Conservation (phyloP, 352 stramenopile species). For the Pythium dissotocum region DNA sequence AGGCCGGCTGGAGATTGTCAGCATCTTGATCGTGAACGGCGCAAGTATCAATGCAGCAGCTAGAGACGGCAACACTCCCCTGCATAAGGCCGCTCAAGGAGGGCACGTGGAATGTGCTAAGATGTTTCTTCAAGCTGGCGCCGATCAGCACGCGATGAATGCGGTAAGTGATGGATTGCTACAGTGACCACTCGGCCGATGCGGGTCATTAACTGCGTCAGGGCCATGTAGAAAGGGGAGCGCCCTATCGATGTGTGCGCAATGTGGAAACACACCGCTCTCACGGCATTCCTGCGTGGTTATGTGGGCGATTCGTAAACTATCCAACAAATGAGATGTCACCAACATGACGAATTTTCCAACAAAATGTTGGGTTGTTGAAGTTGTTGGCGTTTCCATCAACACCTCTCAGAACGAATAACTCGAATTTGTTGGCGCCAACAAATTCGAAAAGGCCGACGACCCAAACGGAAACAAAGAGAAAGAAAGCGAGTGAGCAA, state of each 20-base stretch:
- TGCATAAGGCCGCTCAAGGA: conserved; percentile 28
- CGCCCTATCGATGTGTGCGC: conserved; percentile 22
- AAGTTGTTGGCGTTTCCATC: conserved; percentile 17
- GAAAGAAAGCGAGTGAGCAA: not conserved
- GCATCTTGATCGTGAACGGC: conserved; percentile 6
- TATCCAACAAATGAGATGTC: not conserved
- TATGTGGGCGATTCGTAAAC: conserved; percentile 9
- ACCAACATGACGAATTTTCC: not conserved
- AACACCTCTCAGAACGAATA: conserved; percentile 24
- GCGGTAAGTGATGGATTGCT: not conserved
- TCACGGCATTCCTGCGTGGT: conserved; percentile 21
- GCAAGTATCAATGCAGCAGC: conserved; percentile 3
- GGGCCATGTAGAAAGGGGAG: conserved; percentile 1
- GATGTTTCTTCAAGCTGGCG: conserved; percentile 11
- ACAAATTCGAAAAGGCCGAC: not conserved
- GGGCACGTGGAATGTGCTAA: conserved; percentile 8
- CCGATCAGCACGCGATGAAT: conserved; percentile 2
- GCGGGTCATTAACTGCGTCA: not conserved
- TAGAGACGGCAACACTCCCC: conserved; percentile 19
- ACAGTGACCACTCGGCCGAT: not conserved
- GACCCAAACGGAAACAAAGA: conserved; percentile 3
- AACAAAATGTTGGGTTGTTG: conserved; percentile 13
- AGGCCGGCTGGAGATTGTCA: conserved; percentile 1
- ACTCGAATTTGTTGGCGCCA: conserved; percentile 1
- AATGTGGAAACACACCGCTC: conserved; percentile 20